phyloP scores from a whole-genome alignment of 345 rosid genomes.

The Lepidium aucheri region DNA sequence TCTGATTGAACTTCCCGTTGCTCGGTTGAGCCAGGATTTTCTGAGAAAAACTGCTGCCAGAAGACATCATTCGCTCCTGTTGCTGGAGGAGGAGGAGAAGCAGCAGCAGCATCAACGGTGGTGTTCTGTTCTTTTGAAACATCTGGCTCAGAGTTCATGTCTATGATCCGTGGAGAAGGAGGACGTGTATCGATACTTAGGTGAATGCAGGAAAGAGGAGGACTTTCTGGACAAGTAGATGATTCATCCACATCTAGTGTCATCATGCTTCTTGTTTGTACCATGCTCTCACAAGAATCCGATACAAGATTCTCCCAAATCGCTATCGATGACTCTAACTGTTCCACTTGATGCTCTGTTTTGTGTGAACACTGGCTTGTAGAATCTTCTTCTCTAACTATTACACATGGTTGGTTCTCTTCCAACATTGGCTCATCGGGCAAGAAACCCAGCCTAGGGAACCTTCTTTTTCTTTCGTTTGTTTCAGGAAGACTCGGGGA shows the following conservation, averaged over 20 bases:
- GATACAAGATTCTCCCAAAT: conserved; percentile 67
- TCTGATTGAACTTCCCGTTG: conserved; percentile 60
- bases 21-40: conserved; percentile 76
- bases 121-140: conserved; percentile 23
- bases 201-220: conserved; percentile 49
- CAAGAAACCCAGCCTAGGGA: conserved; percentile 34
- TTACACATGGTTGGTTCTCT: conserved; percentile 30
- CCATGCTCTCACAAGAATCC: conserved; percentile 34
- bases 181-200: conserved; percentile 44
- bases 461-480: conserved; percentile 80
- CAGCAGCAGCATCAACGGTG: background rate
- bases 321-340: conserved; percentile 58
- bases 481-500: conserved; percentile 36
- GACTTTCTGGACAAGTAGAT: conserved; percentile 65
- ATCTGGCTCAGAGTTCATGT: conserved; percentile 77
- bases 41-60: conserved; percentile 94
- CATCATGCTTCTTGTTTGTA: conserved; percentile 36
- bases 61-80: conserved; percentile 82
- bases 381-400: conserved; percentile 24
- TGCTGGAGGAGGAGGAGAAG: conserved; percentile 18
- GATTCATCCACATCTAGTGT: conserved; percentile 52
- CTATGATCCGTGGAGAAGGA: conserved; percentile 35
- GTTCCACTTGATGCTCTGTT: conserved; percentile 43
- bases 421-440: conserved; percentile 30
- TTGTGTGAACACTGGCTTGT: conserved; percentile 32